These are phyloP conservation scores for Phoma sp. DNA, from an alignment of 2,329 filamentous ascomycete genomes.

Conservation along the genomic window DNA sequence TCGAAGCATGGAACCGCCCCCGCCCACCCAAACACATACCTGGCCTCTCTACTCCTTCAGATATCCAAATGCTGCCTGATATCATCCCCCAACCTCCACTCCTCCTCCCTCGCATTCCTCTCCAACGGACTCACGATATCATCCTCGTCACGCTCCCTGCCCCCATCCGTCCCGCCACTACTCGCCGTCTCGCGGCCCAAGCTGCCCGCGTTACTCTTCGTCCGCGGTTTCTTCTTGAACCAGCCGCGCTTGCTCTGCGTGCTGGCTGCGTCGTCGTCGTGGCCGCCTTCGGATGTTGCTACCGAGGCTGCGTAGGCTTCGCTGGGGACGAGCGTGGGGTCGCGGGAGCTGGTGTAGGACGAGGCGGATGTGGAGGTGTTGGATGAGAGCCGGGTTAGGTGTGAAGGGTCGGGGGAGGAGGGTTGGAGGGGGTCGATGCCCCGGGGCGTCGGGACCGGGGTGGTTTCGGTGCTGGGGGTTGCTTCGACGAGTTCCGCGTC, in stretches of 20 bases:
- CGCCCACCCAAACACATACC: too few relatives aligned
- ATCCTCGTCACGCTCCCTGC: constrained; percentile 48
- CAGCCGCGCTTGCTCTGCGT: constrained; percentile 42
- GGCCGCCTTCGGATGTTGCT: constrained; percentile 29
- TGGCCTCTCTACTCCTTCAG: constrained; percentile 45
- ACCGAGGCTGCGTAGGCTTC: constrained; percentile 33
- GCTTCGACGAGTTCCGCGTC: constrained; percentile 93
- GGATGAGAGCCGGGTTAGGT: constrained; percentile 30
- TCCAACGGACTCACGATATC: constrained; percentile 58
- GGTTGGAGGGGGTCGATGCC: constrained; percentile 41
- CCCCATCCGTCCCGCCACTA: constrained; percentile 36
- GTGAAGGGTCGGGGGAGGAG: constrained; percentile 26
- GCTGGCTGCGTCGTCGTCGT: constrained; percentile 39
- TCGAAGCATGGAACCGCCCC: too few relatives aligned
- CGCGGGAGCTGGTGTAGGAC: constrained; percentile 12
- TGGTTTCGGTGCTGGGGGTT: constrained; percentile 52
- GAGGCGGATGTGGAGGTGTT: constrained; percentile 32
- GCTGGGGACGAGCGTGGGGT: constrained; percentile 32
- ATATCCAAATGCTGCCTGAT: constrained; percentile 78
- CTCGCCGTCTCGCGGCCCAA: constrained; percentile 39
- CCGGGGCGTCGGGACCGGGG: constrained; percentile 49
- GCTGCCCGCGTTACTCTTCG: constrained; percentile 37
- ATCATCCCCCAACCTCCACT: constrained; percentile 85
- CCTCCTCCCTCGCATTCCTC: constrained; percentile 58
- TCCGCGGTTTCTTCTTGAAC: constrained; percentile 44